phyloP scores from a whole-genome alignment of 2,329 filamentous ascomycete genomes.

The Aspergillus pseudonomiae region DNA sequence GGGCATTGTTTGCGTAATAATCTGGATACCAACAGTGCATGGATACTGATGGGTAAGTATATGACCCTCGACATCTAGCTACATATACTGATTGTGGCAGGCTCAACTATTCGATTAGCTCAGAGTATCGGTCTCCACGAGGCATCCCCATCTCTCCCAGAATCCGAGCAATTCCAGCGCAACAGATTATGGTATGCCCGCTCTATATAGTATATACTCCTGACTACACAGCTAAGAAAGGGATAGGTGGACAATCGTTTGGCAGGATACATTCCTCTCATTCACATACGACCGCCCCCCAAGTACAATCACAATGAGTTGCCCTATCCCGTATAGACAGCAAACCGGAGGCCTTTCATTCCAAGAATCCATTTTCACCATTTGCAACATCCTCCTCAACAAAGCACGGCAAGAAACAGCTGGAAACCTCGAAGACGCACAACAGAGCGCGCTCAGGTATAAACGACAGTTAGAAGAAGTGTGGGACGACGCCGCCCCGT shows the following conservation, averaged over 20 bases:
- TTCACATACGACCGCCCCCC: conserved; percentile 28
- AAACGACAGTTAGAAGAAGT: conserved; percentile 15
- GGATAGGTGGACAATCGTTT: conserved; percentile 24
- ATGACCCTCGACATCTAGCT: background rate
- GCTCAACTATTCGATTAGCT: conserved; percentile 25
- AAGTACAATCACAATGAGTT: conserved; percentile 16
- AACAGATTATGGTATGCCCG: conserved; percentile 14
- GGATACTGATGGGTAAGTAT: conserved; percentile 28
- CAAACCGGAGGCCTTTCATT: conserved; percentile 15
- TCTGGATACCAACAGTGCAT: conserved; percentile 28
- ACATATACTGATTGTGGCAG: conserved; percentile 6
- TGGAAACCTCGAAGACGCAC: background rate
- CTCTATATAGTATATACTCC: background rate
- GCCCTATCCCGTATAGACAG: conserved; percentile 13
- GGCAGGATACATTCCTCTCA: conserved; percentile 28
- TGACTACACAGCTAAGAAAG: background rate
- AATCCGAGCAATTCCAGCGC: conserved; percentile 11
- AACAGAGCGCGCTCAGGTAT: conserved; percentile 3
- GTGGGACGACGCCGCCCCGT: conserved; percentile 10
- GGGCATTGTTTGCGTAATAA: conserved; percentile 28
- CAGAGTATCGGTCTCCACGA: conserved; percentile 30
- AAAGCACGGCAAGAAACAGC: conserved; percentile 8
- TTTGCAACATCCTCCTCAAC: conserved; percentile 20
- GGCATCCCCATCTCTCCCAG: conserved; percentile 9
- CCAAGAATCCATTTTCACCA: conserved; percentile 18